phyloP scores from a whole-genome alignment of 106 monocot species.

The Acorus gramineus region DNA sequence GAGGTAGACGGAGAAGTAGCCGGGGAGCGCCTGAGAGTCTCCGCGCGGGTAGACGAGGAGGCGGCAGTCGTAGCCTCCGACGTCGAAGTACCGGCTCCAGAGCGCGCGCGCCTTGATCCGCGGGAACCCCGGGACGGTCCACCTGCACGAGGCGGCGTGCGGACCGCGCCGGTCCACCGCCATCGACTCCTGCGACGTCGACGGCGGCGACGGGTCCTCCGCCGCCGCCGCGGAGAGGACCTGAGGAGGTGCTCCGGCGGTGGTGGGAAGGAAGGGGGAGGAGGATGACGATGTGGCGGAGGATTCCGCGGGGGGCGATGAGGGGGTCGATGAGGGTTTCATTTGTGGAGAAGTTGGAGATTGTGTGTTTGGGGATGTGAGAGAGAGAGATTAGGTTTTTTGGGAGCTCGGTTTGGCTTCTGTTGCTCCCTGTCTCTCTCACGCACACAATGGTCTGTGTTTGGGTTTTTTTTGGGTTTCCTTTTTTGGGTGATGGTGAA shows the following conservation, averaged over 20 bases:
- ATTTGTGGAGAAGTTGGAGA: too few relatives aligned
- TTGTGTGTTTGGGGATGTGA: too few relatives aligned
- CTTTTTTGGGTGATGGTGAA: too few relatives aligned
- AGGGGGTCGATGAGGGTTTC: too few relatives aligned
- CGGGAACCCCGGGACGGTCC: conserved; percentile 55
- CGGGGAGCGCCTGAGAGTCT: conserved; percentile 80
- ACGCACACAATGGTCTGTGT: too few relatives aligned
- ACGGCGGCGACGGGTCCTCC: background rate
- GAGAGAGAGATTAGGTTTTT: too few relatives aligned
- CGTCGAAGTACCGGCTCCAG: conserved; percentile 87
- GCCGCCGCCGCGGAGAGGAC: background rate
- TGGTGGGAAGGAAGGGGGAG: too few relatives aligned
- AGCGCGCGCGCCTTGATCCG: conserved; percentile 53
- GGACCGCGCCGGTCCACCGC: conserved; percentile 41
- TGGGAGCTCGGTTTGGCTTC: too few relatives aligned
- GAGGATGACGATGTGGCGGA: too few relatives aligned
- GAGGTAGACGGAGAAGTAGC: conserved; percentile 81
- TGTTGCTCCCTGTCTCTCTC: too few relatives aligned
- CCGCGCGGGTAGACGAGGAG: conserved; percentile 81
- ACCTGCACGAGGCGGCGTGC: conserved; percentile 59
- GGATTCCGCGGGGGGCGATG: too few relatives aligned
- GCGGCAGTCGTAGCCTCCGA: conserved; percentile 87
- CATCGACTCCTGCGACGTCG: conserved; percentile 20
- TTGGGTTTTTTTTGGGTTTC: too few relatives aligned
- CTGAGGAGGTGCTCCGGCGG: background rate